Evolutionary conservation across 495 filamentous ascomycete species (phyloP).

Genomic region (Rusavskia elegans): DNA sequence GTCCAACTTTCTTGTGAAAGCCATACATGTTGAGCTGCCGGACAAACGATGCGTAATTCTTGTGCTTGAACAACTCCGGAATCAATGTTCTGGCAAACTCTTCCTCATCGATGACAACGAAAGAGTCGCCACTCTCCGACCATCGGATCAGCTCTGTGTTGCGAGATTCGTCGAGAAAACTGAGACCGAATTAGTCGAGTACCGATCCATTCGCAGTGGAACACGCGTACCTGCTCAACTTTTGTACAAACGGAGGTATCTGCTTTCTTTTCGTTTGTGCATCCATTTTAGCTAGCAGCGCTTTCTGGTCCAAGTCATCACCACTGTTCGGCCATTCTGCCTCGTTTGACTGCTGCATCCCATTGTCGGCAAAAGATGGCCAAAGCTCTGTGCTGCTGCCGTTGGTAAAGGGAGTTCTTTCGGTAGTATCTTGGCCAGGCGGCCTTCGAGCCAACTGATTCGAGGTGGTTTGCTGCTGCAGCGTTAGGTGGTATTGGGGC

Average conservation of each 20-base stretch:
- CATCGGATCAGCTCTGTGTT: constrained; percentile 93
- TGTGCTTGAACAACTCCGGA: constrained; percentile 96
- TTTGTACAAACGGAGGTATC: constrained; percentile 97
- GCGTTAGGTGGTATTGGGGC: constrained; percentile 25
- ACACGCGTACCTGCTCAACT: constrained; percentile 72
- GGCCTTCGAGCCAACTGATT: constrained; percentile 52
- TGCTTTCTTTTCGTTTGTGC: constrained; percentile 76
- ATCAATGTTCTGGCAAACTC: constrained; percentile 97
- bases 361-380: constrained; percentile 32
- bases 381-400: constrained; percentile 23
- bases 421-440: constrained; percentile 44
- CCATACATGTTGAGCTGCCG: constrained; percentile 99
- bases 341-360: constrained; percentile 23
- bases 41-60: constrained; percentile 98
- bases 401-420: constrained; percentile 29
- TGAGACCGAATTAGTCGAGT: constrained; percentile 24
- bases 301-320: constrained; percentile 61
- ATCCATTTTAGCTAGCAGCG: constrained; percentile 62
- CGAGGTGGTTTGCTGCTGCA: constrained; percentile 32
- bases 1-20: constrained; percentile 94
- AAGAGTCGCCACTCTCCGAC: constrained; percentile 92
- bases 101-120: constrained; percentile 93
- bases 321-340: constrained; percentile 49
- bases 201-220: neutral
- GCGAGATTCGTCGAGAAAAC: constrained; percentile 82